Base-by-base conservation (phyloP, 495 filamentous ascomycete genomes). In the Neurospora cerealis region DNA sequence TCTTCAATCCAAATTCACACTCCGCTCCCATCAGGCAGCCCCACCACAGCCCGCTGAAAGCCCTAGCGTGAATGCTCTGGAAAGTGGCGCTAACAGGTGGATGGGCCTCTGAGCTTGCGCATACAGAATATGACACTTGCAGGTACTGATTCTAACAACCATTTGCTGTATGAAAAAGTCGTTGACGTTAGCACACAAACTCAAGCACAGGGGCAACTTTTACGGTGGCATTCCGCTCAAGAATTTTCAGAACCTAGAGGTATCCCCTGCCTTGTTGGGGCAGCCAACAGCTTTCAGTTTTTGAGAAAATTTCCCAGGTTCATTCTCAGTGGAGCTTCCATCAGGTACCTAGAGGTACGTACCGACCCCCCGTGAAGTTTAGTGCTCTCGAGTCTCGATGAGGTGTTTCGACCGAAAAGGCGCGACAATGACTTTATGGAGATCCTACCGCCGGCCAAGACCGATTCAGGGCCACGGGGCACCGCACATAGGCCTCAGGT, bases 371-470 rank as follows among this genome's bases (percentile, higher is more conserved):
- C 3, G 5, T 4, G 54, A 62, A 54, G 4, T 21, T 21, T 21
- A 28, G 46, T 11, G 46, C 46, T 24, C n/a, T 54, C 11, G 21
- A 32, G 9, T 28, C 17, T 41, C 40, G 40, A 41, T 6, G 40
- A 41, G 40, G 15, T 46, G 28, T 66, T 66, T 34, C 54, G 54
- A 66, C 54, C 54, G 54, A 66, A 66, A 66, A 60, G 11, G 28
- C 54, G 54, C 54, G 54, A 66, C 54, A 66, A 66, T 34, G 28
- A 66, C 54, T 32, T 60, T 11, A 34, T 66, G 54, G 54, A 62
- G 54, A 34, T 66, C 28, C 54, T 66, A 66, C 54, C 54, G 54
- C 54, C 54, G 54, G 54, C 54, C 54, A 66, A 66, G 54, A 66
- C 54, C 54, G 54, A 66, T 66, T 66, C 54, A 66, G 54, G 28